A percentile compares a stretch with the other conserved stretches of the same genome.
These are phyloP conservation scores for Neurospora pannonica DNA, from an alignment of 495 filamentous ascomycete species.

Conservation along the genomic window DNA sequence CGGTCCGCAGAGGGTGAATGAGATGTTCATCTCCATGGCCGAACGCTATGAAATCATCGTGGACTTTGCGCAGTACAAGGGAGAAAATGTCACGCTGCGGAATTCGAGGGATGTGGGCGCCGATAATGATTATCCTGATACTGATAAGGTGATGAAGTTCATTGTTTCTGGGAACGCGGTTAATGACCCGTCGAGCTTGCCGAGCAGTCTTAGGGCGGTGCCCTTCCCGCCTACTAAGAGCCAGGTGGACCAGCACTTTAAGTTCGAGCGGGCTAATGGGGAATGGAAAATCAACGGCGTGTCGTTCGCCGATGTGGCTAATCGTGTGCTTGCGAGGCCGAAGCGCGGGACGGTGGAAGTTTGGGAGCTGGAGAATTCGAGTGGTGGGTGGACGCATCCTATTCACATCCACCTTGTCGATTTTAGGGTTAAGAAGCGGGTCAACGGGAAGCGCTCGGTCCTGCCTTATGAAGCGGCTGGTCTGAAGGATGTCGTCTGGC, in stretches of 20 bases:
- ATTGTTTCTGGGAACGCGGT: conserved; percentile 32
- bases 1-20: conserved; percentile 21
- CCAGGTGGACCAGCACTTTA: conserved; percentile 30
- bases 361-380: conserved; percentile 41
- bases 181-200: conserved; percentile 13
- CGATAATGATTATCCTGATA: conserved; percentile 38
- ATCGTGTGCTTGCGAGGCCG: conserved; percentile 42
- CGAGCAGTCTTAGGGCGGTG: neutral
- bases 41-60: conserved; percentile 48
- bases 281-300: conserved; percentile 45
- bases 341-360: conserved; percentile 37
- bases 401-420: conserved; percentile 54
- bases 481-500: conserved; percentile 44
- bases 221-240: conserved; percentile 14
- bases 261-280: conserved; percentile 33
- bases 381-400: conserved; percentile 42
- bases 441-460: conserved; percentile 25
- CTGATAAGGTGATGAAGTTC: conserved; percentile 46
- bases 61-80: conserved; percentile 39
- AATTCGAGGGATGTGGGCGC: conserved; percentile 34
- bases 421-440: conserved; percentile 39
- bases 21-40: conserved; percentile 40
- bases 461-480: conserved; percentile 39
- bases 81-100: conserved; percentile 39
- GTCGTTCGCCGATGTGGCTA: conserved; percentile 37